Base-by-base conservation (phyloP, 1,284 basidiomycete genomes). In the Ceratobasidium sp. region DNA sequence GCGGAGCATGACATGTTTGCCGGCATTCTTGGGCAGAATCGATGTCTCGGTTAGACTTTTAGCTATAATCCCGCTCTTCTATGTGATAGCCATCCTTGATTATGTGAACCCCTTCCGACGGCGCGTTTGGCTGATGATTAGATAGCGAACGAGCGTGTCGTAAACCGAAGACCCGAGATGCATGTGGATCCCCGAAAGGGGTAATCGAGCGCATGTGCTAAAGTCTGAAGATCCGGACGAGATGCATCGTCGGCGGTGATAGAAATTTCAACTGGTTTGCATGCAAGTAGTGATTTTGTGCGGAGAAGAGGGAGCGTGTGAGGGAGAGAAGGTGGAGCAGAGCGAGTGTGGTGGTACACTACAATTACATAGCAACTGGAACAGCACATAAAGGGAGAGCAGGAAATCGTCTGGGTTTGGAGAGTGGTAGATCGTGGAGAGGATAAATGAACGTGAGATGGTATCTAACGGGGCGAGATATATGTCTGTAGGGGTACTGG, bases 161-260 rank as follows among this genome's bases (percentile, higher is more conserved):
- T 64, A 64, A 64, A 48, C 48, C 62, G 62, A 64, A 64, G 51
- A 36, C 21, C 49, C 4, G 42, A 21, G 38, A n/a, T 33, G 48
- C 49, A 54, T 44, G 63, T 51, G 63, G 49, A 67, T 67, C 63
- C 28, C 63, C 36, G 33, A 21, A 67, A 67, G 21, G 16, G 63
- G 56, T 23, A 59, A 59, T 36, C 7, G 51, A 53, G 25, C 38
- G 56, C 56, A 59, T 59, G 56, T 38, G 56, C 56, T 16, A 30
- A 38, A 38, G 30, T 53, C 51, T 59, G 30, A 40, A 59, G 56
- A 59, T 59, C 56, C 56, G 30, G n/a, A n/a, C 16, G 56, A 40
- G 56, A 59, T 38, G 56, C 16, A 38, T 59, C 56, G 56, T 36
- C 56, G 56, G 56, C 30, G 56, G 56, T 11, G 56, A 40, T 59